Conservation (phyloP, 805 yeast genomes). For the Hanseniaspora clermontiae region DNA sequence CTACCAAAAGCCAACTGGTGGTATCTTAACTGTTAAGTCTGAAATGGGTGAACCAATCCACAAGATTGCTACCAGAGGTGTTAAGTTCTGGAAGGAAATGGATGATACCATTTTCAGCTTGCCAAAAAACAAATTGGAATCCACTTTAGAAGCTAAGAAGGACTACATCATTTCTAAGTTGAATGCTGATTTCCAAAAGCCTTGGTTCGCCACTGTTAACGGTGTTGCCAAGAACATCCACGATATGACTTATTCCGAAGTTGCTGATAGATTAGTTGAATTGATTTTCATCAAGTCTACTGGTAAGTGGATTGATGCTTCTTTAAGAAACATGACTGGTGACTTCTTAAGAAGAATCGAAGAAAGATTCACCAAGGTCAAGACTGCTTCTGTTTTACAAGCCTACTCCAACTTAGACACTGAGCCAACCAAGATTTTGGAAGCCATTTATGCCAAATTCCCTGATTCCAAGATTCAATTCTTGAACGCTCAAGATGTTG, state of each 20-base stretch:
- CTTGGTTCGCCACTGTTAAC: conserved; percentile 77
- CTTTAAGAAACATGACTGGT: conserved; percentile 79
- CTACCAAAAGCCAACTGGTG: conserved; percentile 92
- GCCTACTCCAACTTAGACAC: conserved; percentile 52
- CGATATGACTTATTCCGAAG: conserved; percentile 92
- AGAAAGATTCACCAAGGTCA: conserved; percentile 69
- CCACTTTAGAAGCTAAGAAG: conserved; percentile 68
- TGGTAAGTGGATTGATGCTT: conserved; percentile 71
- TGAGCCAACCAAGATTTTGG: conserved; percentile 47
- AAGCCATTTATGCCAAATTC: conserved; percentile 50
- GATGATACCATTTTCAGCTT: conserved; percentile 85
- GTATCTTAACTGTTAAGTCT: conserved; percentile 86
- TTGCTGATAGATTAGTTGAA: conserved; percentile 75
- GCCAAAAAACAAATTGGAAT: conserved; percentile 78
- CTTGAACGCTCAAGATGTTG: conserved; percentile 89
- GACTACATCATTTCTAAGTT: conserved; percentile 73
- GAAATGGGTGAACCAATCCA: conserved; percentile 99
- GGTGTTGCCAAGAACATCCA: conserved; percentile 78
- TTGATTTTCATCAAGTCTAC: conserved; percentile 73
- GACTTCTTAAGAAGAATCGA: conserved; percentile 85
- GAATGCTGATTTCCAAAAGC: conserved; percentile 93
- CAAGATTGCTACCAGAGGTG: conserved; percentile 96
- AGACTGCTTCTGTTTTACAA: conserved; percentile 60
- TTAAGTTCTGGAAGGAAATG: conserved; percentile 90
- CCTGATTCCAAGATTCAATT: conserved; percentile 70